Evolutionary conservation across 805 yeast species (phyloP), one percentile per base, ranked within the genome.

Genomic region (Ogataea degrootiae): DNA sequence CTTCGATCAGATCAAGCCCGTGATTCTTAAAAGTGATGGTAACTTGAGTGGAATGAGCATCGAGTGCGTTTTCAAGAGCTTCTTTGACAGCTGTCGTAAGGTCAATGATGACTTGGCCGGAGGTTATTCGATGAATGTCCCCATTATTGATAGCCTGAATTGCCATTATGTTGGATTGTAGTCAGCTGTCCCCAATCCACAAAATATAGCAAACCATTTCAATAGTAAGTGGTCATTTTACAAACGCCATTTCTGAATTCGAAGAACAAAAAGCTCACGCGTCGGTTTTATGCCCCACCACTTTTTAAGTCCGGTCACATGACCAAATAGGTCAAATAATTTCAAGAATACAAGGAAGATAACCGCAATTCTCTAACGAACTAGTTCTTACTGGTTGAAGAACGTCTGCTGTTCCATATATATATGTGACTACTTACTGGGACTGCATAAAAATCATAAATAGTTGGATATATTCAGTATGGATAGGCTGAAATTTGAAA

Each of bases 101-200:
- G 56, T 87, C 96, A 5, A 83, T 77, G 12, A 94, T 86, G 14
- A 94, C 98, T 63, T 94, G 99, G 0, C 97, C 97, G 0, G 97
- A 88, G 0, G 97, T 89, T 48, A 92, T 80, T 49, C 76, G 72
- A 54, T 86, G 87, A 6, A 90, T 74, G 55, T 91, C 96, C 9
- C 57, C 55, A 1, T 53, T 53, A 34, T 70, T 71, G 26, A 82
- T 77, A 5, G 71, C 70, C 34, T 58, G 49, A 15, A 73, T 66
- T 11, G 61, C 35, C 66, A 62, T 61, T 3, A 6, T 36, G 16
- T 5, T 19, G 9, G 31, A 26, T 26, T 8, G 11, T 26, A 9
- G 31, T 26, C 31, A 7, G 12, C 11, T 26, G 31, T 9, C 31
- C 31, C 29, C 21, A 37, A 37, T 4, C 5, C 7, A 14, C 6